Evolutionary conservation across 495 filamentous ascomycete genomes (phyloP).

Genomic region (Penicillium silybi): DNA sequence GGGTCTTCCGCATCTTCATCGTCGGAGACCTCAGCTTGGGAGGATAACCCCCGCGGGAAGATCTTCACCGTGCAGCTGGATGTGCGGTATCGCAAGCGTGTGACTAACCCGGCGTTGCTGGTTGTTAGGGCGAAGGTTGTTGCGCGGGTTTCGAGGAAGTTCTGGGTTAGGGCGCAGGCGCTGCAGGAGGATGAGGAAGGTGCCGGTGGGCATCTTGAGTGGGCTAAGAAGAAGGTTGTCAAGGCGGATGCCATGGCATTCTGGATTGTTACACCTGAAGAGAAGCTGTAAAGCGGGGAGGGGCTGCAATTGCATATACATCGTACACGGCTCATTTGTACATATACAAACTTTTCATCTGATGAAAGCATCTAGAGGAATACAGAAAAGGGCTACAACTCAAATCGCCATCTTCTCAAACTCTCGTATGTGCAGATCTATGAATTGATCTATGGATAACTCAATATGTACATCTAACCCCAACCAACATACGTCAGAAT

Average conservation of each 20-base stretch:
- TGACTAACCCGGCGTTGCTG: constrained; percentile 29
- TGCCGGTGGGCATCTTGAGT: constrained; percentile 27
- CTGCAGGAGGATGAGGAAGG: constrained; percentile 34
- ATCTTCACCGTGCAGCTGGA: constrained; percentile 41
- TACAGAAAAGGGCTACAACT: too few species aligned
- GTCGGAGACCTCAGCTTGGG: not conserved
- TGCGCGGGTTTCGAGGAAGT: constrained; percentile 34
- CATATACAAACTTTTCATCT: not conserved
- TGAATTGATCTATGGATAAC: not conserved
- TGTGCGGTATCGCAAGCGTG: constrained; percentile 35
- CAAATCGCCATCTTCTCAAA: not conserved
- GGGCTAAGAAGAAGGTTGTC: constrained; percentile 28
- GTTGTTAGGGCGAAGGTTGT: constrained; percentile 34
- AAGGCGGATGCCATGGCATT: constrained; percentile 43
- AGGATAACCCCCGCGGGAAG: constrained; percentile 26
- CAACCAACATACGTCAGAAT: not conserved
- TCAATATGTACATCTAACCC: constrained; percentile 7
- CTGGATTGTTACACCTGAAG: constrained; percentile 31
- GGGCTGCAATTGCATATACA: not conserved
- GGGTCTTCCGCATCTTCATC: not conserved
- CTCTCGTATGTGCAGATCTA: constrained; percentile 4
- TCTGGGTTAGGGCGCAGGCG: constrained; percentile 39
- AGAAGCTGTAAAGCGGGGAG: constrained; percentile 12
- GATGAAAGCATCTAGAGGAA: too few species aligned
- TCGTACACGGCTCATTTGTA: not conserved